Evolutionary conservation across 108 stramenopile species (phyloP), one percentile per base, ranked within the genome.

Genomic region (Discostella stelligeroides): DNA sequence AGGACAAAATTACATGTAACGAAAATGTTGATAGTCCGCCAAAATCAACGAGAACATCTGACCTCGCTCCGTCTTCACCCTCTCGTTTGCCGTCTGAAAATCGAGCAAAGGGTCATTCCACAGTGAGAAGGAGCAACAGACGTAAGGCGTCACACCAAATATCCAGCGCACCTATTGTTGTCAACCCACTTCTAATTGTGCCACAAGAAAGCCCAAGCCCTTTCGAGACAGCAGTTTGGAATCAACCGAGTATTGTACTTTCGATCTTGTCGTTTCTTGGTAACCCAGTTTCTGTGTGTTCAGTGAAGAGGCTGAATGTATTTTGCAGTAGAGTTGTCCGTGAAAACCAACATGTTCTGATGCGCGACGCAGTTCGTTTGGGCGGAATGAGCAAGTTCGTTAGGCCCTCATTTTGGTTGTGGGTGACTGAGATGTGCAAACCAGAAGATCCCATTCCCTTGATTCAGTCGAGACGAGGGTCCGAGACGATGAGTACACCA

Each of bases 361-460:
- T 95, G 84, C 69, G 86, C 43, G 84, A 88, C 71, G 94, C 94
- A 9, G 94, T 92, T 13, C 60, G 94, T 27, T 42, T 77, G 34
- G 94, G 94, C 68, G 94, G 94, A 4, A 72, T 95, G 57, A 84
- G 76, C 54, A 86, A 86, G 71, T 83, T 85, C 47, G 68, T 91
- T 34, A 68, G 94, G 41, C 91, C 94, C 8, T 80, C 88, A 27
- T 95, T 95, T 66, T 95, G 94, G 94, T 54, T 95, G 66, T 92
- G 89, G 89, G 77, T 92, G 10, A 79, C 91, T 5, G 87, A 95
- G 43, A 85, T 86, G 50, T 84, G 79, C 28, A 59, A 59, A 59
- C 60, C 68, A 59, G 72, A 76, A 60, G 56, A 70, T 48, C 73
- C 79, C 5, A 76, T 80, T 29, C 79, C 66, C 5, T 46, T 63